phyloP scores from a whole-genome alignment of 2,329 filamentous ascomycete genomes.

The Ophiostoma sp. region DNA sequence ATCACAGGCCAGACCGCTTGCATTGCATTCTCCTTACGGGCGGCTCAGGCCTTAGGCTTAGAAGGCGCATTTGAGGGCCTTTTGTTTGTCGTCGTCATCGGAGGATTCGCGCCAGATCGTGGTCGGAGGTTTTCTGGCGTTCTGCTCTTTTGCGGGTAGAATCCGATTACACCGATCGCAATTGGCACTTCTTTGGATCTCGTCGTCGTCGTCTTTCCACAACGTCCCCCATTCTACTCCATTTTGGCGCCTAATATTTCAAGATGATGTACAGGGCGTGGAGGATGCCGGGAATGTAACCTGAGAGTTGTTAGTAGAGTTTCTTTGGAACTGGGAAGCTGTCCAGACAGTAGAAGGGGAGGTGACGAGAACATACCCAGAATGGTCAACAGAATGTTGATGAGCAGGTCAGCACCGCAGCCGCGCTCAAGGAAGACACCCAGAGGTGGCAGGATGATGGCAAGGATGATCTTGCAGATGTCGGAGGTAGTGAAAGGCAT shows the following conservation, averaged over 20 bases:
- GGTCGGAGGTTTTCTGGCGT: not conserved
- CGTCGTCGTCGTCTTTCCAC: not conserved
- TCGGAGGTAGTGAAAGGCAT: constrained; percentile 62
- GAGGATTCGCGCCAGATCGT: not conserved
- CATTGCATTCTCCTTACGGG: not conserved
- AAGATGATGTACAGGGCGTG: constrained; percentile 93
- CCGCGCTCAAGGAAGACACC: constrained; percentile 94
- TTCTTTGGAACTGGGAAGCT: too few species aligned
- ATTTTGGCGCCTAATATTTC: constrained; percentile 64
- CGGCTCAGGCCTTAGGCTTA: not conserved
- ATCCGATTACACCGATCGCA: not conserved
- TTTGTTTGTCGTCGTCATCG: not conserved
- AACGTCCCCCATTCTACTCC: not conserved
- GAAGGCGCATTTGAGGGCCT: not conserved
- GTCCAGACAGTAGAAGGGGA: not conserved
- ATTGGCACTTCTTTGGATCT: not conserved
- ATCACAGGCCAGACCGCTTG: not conserved
- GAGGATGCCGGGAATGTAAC: constrained; percentile 78
- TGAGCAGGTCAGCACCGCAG: constrained; percentile 81
- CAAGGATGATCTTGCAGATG: constrained; percentile 73
- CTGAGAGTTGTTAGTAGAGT: constrained; percentile 34
- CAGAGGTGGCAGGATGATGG: constrained; percentile 83
- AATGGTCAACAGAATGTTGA: constrained; percentile 88
- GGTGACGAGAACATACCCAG: constrained; percentile 47
- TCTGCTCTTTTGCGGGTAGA: not conserved